phyloP scores from a whole-genome alignment of 2,329 filamentous ascomycete genomes.

The Teratosphaeria zuluensis region DNA sequence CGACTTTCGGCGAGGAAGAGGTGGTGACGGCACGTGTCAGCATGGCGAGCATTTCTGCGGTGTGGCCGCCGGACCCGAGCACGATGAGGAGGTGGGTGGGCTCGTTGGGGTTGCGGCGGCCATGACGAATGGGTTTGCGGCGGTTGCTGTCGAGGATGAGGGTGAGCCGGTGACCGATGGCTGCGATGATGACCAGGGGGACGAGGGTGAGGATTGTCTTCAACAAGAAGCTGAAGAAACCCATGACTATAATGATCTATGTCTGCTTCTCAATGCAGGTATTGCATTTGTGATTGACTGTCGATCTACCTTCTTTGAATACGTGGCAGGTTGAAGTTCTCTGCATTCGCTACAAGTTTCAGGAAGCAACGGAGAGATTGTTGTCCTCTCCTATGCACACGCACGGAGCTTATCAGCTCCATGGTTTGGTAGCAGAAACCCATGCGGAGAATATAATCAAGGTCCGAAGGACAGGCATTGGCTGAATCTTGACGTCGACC shows the following conservation, averaged over 20 bases:
- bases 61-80: constrained; percentile 88
- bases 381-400: background rate
- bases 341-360: background rate
- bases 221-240: constrained; percentile 19
- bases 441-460: background rate
- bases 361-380: background rate
- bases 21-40: constrained; percentile 49
- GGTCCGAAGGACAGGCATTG: background rate
- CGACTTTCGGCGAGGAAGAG: constrained; percentile 1
- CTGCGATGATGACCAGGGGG: constrained; percentile 23
- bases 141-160: constrained; percentile 29
- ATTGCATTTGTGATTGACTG: background rate
- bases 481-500: background rate
- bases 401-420: background rate
- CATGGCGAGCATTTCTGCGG: constrained; percentile 86
- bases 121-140: constrained; percentile 18
- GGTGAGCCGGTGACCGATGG: constrained; percentile 29
- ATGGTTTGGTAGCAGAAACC: background rate
- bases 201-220: constrained; percentile 14
- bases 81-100: constrained; percentile 63
- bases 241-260: background rate
- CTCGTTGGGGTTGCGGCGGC: constrained; percentile 15
- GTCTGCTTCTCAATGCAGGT: background rate
- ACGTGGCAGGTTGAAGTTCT: background rate
- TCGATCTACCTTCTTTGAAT: background rate